These are phyloP conservation scores for Alternaria tenuissima DNA, from an alignment of 2,329 filamentous ascomycete species.

Conservation along the genomic window DNA sequence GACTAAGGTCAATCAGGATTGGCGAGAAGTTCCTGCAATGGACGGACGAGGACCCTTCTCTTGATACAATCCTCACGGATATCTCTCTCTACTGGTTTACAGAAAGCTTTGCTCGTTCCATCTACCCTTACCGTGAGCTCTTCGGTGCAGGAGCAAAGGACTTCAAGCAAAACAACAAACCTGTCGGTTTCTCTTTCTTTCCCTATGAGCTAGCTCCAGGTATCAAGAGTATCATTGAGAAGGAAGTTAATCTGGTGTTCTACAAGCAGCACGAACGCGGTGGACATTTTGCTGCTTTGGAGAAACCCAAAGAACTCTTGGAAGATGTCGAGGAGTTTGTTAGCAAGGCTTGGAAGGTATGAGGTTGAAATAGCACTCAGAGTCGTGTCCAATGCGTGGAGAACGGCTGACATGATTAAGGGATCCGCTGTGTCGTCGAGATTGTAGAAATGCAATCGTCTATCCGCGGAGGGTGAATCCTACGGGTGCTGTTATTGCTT, in stretches of 20 bases:
- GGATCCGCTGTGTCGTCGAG: background rate
- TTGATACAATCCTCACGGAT: slow-evolving; percentile 59
- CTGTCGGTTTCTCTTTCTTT: slow-evolving; percentile 56
- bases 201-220: slow-evolving; percentile 53
- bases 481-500: background rate
- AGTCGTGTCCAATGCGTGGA: background rate
- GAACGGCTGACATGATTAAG: slow-evolving; percentile 3
- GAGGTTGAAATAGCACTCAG: slow-evolving; percentile 3
- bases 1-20: slow-evolving; percentile 46
- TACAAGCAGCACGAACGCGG: slow-evolving; percentile 55
- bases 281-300: slow-evolving; percentile 64
- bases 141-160: slow-evolving; percentile 19
- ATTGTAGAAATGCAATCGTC: background rate
- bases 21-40: slow-evolving; percentile 67
- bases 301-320: slow-evolving; percentile 54
- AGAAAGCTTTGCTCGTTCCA: slow-evolving; percentile 52
- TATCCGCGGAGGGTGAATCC: too few species aligned
- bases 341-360: slow-evolving; percentile 48
- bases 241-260: slow-evolving; percentile 50
- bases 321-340: slow-evolving; percentile 58
- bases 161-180: slow-evolving; percentile 40
- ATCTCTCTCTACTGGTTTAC: slow-evolving; percentile 67
- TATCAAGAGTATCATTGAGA: slow-evolving; percentile 50
- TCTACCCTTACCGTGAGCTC: slow-evolving; percentile 60
- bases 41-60: slow-evolving; percentile 55